phyloP scores from a whole-genome alignment of 768 basidiomycete genomes.

The Mycena galericulata region DNA sequence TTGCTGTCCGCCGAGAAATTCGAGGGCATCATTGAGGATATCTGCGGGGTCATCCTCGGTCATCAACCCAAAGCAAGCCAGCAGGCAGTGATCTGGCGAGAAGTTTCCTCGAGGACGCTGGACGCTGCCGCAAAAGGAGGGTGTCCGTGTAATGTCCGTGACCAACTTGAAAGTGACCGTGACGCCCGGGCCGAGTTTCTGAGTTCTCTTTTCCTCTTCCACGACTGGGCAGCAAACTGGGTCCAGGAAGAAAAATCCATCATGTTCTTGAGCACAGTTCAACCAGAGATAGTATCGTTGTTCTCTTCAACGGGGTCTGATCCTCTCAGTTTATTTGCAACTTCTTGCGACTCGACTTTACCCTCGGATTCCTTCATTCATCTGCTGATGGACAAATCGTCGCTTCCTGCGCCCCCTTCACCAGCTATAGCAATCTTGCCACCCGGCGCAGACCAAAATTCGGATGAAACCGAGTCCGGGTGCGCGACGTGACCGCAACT shows the following conservation, averaged over 20 bases:
- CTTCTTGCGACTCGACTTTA: conserved; percentile 59
- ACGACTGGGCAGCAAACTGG: too few species aligned
- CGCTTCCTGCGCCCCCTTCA: conserved; percentile 59
- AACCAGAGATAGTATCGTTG: conserved; percentile 74
- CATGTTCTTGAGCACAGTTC: conserved; percentile 71
- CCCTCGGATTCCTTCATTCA: conserved; percentile 75
- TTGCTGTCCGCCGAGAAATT: conserved; percentile 60
- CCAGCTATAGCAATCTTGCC: conserved; percentile 61
- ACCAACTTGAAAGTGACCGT: too few species aligned
- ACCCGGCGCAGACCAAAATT: conserved; percentile 46
- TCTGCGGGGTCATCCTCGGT: conserved; percentile 60
- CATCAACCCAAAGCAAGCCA: too few species aligned
- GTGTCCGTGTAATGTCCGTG: too few species aligned
- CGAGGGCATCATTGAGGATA: conserved; percentile 64
- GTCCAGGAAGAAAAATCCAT: not conserved
- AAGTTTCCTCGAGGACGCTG: too few species aligned
- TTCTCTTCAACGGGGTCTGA: conserved; percentile 81
- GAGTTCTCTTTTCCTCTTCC: too few species aligned
- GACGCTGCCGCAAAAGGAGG: too few species aligned
- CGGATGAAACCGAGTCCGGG: conserved; percentile 44
- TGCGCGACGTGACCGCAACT: too few species aligned
- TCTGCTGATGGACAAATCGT: conserved; percentile 69
- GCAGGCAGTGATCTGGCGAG: too few species aligned
- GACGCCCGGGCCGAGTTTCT: too few species aligned
- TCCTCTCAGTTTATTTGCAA: conserved; percentile 68